Evolutionary conservation across 306 rosid genomes (phyloP).

Genomic region (Trichosanthes cucumerina): DNA sequence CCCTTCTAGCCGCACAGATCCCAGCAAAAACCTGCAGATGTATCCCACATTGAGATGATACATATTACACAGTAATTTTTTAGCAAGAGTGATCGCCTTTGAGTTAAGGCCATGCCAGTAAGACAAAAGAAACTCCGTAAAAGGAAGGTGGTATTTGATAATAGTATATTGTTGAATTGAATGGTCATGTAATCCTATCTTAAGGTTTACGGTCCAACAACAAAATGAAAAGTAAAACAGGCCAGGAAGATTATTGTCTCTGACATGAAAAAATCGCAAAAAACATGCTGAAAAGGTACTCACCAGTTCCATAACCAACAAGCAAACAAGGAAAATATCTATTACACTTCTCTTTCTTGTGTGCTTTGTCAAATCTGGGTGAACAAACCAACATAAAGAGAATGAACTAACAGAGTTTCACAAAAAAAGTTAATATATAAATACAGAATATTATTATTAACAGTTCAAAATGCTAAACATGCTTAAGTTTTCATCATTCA

Average conservation of each 20-base stretch:
- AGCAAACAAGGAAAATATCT: constrained; percentile 78
- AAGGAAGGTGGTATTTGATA: not conserved
- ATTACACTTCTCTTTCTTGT: constrained; percentile 27
- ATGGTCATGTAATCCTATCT: not conserved
- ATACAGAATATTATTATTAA: not conserved
- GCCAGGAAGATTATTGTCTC: not conserved
- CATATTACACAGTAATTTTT: not conserved
- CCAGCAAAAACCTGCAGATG: not conserved
- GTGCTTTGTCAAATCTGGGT: constrained; percentile 76
- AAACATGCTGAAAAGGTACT: constrained; percentile 29
- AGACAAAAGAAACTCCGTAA: not conserved
- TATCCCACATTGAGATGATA: not conserved
- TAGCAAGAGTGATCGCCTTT: not conserved
- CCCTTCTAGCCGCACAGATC: not conserved
- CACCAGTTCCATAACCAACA: constrained; percentile 78
- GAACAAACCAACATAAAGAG: constrained; percentile 20
- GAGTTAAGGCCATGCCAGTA: not conserved
- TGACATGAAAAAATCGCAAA: not conserved
- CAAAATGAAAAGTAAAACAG: not conserved
- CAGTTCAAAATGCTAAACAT: not conserved
- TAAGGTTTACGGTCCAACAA: not conserved
- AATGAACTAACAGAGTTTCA: not conserved
- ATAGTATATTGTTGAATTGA: not conserved
- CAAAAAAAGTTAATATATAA: not conserved
- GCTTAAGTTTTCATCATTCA: not conserved